Evolutionary conservation across 2,329 filamentous ascomycete genomes (phyloP), one percentile per base, ranked within the genome.

Genomic region (Aaosphaeria pasadenensis): DNA sequence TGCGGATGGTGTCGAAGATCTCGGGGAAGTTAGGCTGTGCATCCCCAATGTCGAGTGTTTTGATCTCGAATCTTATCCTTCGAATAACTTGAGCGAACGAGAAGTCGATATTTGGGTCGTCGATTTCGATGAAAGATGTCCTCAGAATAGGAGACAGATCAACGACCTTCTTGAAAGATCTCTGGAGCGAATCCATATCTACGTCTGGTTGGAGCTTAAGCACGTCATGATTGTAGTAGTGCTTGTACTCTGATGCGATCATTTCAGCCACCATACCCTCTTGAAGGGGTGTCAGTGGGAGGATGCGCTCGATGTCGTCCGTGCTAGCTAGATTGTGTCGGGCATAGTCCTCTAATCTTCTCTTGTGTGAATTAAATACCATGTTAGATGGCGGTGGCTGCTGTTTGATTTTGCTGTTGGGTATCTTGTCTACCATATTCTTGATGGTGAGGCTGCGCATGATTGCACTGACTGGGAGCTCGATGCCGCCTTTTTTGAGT

Each of bases 201-300:
- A 85, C 74, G 0, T 71, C 66, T 0, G 73, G 53, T 0, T 71
- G 62, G 2, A 96, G 55, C 53, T 84, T 78, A 24, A 95, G 73
- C 2, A 92, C 71, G 58, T 96, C 88, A 48, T 94, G 85, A 53
- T 95, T 96, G 74, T 90, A 95, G 64, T 97, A 97, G 53, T 84
- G 80, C 7, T 77, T 73, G 57, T 87, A 92, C 3, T 82, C 76
- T 0, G 90, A 94, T 11, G 82, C 77, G 0, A 90, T 55, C 88
- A 95, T 95, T 51, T 89, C 87, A 0, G 85, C 84, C 3, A 95
- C 73, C 84, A 96, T 90, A 1, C 86, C 85, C 66, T 96, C 90
- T 70, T 97, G 91, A 5, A 95, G 76, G 5, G 91, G 85, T 0
- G 91, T 95, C 0, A 86, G 80, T 0, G 91, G 91, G 2, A 94